Evolutionary conservation across 2,329 filamentous ascomycete species (phyloP).

Genomic region (Calycina marina): DNA sequence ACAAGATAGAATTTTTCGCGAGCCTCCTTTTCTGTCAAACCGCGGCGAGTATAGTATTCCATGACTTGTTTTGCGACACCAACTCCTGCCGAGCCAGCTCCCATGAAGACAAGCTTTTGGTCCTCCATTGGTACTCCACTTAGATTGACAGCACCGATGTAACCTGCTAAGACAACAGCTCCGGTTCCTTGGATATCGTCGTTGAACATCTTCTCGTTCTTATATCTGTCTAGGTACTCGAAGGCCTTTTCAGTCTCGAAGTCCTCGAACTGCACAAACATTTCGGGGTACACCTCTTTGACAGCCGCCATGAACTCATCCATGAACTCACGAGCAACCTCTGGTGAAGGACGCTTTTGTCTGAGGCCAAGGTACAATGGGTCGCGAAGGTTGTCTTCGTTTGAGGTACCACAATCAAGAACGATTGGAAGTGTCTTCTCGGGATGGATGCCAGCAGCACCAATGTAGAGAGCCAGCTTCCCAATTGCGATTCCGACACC

Average conservation of each 20-base stretch:
- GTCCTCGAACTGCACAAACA: constrained; percentile 85
- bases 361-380: constrained; percentile 82
- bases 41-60: constrained; percentile 89
- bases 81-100: constrained; percentile 87
- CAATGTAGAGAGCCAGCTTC: constrained; percentile 90
- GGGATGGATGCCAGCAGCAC: constrained; percentile 87
- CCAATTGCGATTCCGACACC: constrained; percentile 96
- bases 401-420: constrained; percentile 51
- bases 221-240: constrained; percentile 81
- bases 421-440: constrained; percentile 64
- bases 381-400: constrained; percentile 50
- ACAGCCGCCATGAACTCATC: constrained; percentile 94
- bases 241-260: constrained; percentile 91
- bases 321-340: constrained; percentile 80
- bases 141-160: constrained; percentile 63
- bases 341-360: constrained; percentile 61
- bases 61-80: constrained; percentile 97
- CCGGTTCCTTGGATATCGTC: constrained; percentile 87
- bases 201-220: constrained; percentile 93
- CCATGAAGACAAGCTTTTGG: constrained; percentile 90
- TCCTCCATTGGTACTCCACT: constrained; percentile 77
- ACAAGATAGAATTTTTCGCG: constrained; percentile 92
- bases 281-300: constrained; percentile 53
- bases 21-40: constrained; percentile 75
- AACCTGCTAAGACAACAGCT: constrained; percentile 80